These are phyloP conservation scores for Phaeosphaeriaceae sp. DNA, from an alignment of 2,329 filamentous ascomycete species.

Conservation along the genomic window DNA sequence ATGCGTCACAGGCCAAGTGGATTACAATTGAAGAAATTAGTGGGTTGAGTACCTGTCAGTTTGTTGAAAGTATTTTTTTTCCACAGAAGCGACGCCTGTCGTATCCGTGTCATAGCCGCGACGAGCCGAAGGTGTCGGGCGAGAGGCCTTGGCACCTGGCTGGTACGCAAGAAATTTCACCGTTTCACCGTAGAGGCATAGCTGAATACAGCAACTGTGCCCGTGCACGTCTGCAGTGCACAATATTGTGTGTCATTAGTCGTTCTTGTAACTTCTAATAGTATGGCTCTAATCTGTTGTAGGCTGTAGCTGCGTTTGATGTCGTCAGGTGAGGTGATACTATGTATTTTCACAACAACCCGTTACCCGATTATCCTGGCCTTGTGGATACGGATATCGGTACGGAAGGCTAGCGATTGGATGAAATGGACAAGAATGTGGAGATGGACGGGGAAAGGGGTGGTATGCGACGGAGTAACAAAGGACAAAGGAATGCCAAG, in stretches of 20 bases:
- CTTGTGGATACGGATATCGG: conserved; percentile 2
- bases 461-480: conserved; percentile 5
- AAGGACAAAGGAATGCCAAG: no score
- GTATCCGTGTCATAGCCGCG: conserved; percentile 11
- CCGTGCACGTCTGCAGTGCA: background rate
- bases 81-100: conserved; percentile 10
- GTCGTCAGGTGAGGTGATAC: no score
- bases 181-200: no score
- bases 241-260: no score
- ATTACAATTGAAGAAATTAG: no score
- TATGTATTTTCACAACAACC: no score
- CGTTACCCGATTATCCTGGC: no score
- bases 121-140: conserved; percentile 21
- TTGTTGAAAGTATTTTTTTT: background rate
- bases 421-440: conserved; percentile 1
- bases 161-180: background rate
- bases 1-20: no score
- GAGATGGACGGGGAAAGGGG: conserved; percentile 30
- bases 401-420: conserved; percentile 5
- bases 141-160: conserved; percentile 22
- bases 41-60: no score
- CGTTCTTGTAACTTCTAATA: no score
- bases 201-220: background rate
- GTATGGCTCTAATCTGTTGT: no score
- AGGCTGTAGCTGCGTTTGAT: no score